Conservation (phyloP, 345 rosid species). For the Firmiana major region DNA sequence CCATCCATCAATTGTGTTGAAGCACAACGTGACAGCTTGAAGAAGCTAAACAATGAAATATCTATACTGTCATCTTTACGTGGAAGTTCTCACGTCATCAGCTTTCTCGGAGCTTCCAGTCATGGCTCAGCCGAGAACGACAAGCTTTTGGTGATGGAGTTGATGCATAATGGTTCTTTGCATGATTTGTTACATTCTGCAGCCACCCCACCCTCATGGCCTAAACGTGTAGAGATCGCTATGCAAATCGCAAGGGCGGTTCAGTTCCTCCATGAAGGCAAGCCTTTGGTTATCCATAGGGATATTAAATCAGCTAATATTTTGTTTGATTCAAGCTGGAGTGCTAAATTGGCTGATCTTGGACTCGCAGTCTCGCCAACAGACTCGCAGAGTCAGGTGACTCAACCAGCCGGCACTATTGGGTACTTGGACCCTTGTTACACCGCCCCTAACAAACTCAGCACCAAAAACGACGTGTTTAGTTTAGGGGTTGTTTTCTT, state of each 20-base stretch:
- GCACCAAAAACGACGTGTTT: slow-evolving; percentile 55
- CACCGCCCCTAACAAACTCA: slow-evolving; percentile 46
- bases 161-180: slow-evolving; percentile 72
- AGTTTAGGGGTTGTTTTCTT: slow-evolving; percentile 66
- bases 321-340: slow-evolving; percentile 52
- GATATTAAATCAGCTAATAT: slow-evolving; percentile 74
- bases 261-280: slow-evolving; percentile 46
- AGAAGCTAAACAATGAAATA: slow-evolving; percentile 59
- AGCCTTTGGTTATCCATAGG: slow-evolving; percentile 52
- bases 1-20: slow-evolving; percentile 22
- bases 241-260: slow-evolving; percentile 57
- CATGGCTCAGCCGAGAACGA: not conserved
- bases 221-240: slow-evolving; percentile 51
- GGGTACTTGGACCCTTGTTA: slow-evolving; percentile 77
- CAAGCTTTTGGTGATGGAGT: slow-evolving; percentile 62
- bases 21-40: slow-evolving; percentile 29
- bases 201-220: slow-evolving; percentile 42
- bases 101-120: slow-evolving; percentile 37
- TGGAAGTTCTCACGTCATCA: slow-evolving; percentile 35
- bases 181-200: slow-evolving; percentile 50
- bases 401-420: slow-evolving; percentile 64
- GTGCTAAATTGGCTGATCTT: slow-evolving; percentile 57
- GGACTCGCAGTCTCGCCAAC: slow-evolving; percentile 47
- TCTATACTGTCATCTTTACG: slow-evolving; percentile 44
- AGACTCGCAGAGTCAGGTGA: slow-evolving; percentile 8